Conservation (phyloP, 495 filamentous ascomycete species). For the Lichenothelia convexa region DNA sequence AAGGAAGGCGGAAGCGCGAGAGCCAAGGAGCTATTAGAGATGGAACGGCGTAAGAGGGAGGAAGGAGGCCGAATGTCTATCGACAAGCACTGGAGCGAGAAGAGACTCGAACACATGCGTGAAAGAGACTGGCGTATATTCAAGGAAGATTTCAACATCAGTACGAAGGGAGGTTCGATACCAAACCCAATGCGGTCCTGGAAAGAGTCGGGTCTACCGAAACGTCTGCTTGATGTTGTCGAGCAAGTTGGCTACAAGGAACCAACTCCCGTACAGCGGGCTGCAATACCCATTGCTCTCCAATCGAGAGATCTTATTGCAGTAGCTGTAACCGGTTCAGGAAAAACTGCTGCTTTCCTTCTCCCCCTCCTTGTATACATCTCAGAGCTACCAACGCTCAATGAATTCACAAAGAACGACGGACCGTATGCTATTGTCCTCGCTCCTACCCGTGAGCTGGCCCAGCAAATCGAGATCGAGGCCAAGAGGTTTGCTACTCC, state of each 20-base stretch:
- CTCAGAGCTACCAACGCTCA: slow-evolving; percentile 67
- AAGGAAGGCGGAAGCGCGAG: slow-evolving; percentile 58
- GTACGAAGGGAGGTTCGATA: slow-evolving; percentile 75
- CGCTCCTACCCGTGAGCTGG: slow-evolving; percentile 93
- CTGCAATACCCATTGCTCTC: slow-evolving; percentile 86
- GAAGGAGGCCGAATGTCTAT: slow-evolving; percentile 51
- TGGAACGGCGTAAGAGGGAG: slow-evolving; percentile 65
- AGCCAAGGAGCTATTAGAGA: slow-evolving; percentile 68
- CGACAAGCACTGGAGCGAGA: slow-evolving; percentile 96
- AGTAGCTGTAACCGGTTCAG: slow-evolving; percentile 95
- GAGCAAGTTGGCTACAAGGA: slow-evolving; percentile 80
- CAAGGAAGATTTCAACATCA: slow-evolving; percentile 98
- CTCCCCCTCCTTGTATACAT: slow-evolving; percentile 95
- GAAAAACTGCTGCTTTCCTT: slow-evolving; percentile 94
- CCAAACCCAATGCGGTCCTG: slow-evolving; percentile 95
- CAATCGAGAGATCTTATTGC: slow-evolving; percentile 90
- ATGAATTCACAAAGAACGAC: slow-evolving; percentile 81
- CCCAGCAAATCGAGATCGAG: slow-evolving; percentile 93
- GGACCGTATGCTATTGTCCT: slow-evolving; percentile 93
- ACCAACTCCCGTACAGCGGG: slow-evolving; percentile 80
- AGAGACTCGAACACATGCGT: slow-evolving; percentile 87
- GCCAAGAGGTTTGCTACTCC: slow-evolving; percentile 85
- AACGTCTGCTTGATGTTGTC: slow-evolving; percentile 65
- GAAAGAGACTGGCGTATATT: slow-evolving; percentile 99
- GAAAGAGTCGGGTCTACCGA: slow-evolving; percentile 69